Evolutionary conservation across 2,329 filamentous ascomycete genomes (phyloP), one percentile per base, ranked within the genome.

Genomic region (Colletotrichum costaricense): DNA sequence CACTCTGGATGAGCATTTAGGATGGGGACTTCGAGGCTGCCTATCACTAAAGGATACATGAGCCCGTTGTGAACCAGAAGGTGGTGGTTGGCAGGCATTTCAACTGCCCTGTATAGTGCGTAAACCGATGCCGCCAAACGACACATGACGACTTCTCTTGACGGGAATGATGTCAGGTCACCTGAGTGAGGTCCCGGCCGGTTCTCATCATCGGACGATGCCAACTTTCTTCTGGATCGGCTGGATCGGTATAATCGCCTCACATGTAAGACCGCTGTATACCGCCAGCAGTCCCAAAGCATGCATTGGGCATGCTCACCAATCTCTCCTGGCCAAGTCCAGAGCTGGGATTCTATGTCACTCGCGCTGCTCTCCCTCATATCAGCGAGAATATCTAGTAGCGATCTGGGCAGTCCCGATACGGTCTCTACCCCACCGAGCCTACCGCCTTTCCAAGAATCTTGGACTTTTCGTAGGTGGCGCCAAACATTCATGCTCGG

Each of bases 201-300:
- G 4, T 22, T 22, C 19, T 30, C 19, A 5, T 33, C 56, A 24
- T 2, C 12, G 11, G 9, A 7, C 16, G 56, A 2, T 24, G 16
- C 16, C 55, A 8, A 49, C 28, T 35, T 28, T 30, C 14, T 30
- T 33, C 24, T 54, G 26, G n/a, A 26, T 14, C 69, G 58, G 16
- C 24, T 54, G 26, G n/a, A 26, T 14, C 69, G 58, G 16, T 64
- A 59, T 1, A 64, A 19, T 12, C 78, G 63, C 1, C 78, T 77
- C n/a, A 59, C 56, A 5, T 77, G 70, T 5, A 80, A 24, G 3
- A 80, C 74, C 0, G 77, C 79, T 2, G 79, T 67, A 28, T 78
- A 46, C 1, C 79, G 76, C 67, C 76, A 80, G 0, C 78, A 74
- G 22, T 80, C 79, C 79, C 79, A 80, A 3, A 80, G 74, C 42